Conservation (phyloP, 371 early-diverging fungal species). For the Mucor circinelloides region DNA sequence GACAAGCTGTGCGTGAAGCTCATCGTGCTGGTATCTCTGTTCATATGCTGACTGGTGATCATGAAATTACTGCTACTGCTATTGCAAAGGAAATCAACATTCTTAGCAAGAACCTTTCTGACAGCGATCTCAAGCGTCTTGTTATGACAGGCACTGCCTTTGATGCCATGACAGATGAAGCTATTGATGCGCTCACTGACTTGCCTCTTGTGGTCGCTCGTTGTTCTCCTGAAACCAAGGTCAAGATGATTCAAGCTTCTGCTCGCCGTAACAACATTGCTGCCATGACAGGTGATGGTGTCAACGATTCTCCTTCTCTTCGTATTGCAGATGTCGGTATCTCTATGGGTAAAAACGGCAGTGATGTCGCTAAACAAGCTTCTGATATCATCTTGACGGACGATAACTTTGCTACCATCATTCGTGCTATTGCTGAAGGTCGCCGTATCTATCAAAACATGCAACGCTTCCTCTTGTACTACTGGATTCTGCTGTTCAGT, state of each 20-base stretch:
- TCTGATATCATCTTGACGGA: constrained; percentile 89
- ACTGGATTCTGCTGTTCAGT: constrained; percentile 63
- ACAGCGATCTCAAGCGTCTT: constrained; percentile 52
- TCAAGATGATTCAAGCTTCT: constrained; percentile 94
- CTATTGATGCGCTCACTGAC: constrained; percentile 72
- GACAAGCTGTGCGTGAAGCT: constrained; percentile 80
- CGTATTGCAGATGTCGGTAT: constrained; percentile 91
- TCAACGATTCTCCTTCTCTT: constrained; percentile 92
- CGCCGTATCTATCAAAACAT: constrained; percentile 92
- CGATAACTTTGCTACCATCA: constrained; percentile 88
- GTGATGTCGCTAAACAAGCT: constrained; percentile 93
- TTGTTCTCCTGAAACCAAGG: constrained; percentile 94
- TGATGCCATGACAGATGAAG: constrained; percentile 81
- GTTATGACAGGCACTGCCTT: constrained; percentile 86
- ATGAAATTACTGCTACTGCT: constrained; percentile 87
- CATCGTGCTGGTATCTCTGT: constrained; percentile 90
- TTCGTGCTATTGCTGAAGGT: constrained; percentile 83
- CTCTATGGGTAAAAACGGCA: constrained; percentile 90
- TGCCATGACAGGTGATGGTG: constrained; percentile 91
- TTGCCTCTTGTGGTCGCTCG: constrained; percentile 93
- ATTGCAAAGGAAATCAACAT: constrained; percentile 93
- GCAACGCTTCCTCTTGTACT: constrained; percentile 87
- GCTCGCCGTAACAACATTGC: constrained; percentile 72
- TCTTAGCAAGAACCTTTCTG: constrained; percentile 48
- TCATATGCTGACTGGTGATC: constrained; percentile 95